Evolutionary conservation across 176 grass and related monocot genomes (phyloP), one percentile per base, ranked within the genome.

Genomic region (Carex scoparia): DNA sequence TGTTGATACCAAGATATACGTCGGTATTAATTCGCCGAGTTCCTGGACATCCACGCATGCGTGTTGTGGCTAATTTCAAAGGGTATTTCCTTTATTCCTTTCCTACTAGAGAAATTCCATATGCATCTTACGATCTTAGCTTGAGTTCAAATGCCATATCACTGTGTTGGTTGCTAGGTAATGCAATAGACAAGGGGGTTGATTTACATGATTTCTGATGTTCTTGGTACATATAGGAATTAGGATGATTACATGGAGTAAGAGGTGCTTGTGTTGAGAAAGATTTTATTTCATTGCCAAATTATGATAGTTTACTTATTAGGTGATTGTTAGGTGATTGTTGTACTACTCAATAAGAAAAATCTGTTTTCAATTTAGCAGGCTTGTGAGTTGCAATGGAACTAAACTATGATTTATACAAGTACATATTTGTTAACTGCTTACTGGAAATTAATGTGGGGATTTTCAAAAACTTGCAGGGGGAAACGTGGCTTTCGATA

Each of bases 1-100:
- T 87, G 62, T 90, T 99, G 88, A 95, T 99, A 89, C 97, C 97
- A 53, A 99, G 93, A 91, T 94, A 96, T 61, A 96, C 91, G 6
- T 96, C 97, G 4, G 90, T 99, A 81, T 90, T 99, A 86, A 96
- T 99, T 94, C 91, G 91, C 54, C 88, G 97, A 55, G 90, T 99
- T 75, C 93, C 97, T 58, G 97, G 97, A 64, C 84, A 88, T 18
- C 91, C 93, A 84, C 86, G 97, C 87, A 96, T 82, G 88, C 87
- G 90, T 82, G 91, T 96, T 61, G 81, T 95, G 54, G 93, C 91
- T 48, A 88, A 94, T 87, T 86, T 66, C 53, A 84, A 96, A 83
- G 81, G 90, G 97, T 96, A 99, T 78, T 84, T 73, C 80, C 87
- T 92, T 86, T n/a, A 63, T 90, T 61, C 60, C 88, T 86, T 89